Evolutionary conservation across 441 rosid species (phyloP), one percentile per base, ranked within the genome.

Genomic region (Viola pubescens): DNA sequence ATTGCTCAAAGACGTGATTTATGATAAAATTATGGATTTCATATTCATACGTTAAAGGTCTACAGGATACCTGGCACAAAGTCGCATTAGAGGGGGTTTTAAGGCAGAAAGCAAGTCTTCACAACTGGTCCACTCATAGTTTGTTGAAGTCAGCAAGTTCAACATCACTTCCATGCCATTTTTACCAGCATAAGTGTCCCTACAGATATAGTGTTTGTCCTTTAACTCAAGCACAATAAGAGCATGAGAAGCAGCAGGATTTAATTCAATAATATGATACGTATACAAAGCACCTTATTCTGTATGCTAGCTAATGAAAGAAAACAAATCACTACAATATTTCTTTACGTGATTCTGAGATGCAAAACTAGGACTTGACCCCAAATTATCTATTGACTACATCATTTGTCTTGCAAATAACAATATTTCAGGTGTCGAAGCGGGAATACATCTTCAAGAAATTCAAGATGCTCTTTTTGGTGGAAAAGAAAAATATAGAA

Each of bases 81-180:
- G 70, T 58, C 96, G 82, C 88, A 84, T 80, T 16, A 89, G 82
- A 68, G 85, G 82, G 48, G 81, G 76, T 75, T 82, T 77, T 64
- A 90, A 68, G 59, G 71, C 86, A 48, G 82, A 72, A 54, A 85
- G 74, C 61, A 79, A 26, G 54, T 72, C 73, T 39, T 74, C 68
- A 49, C 83, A 85, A 66, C 73, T 72, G 59, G 66, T 70, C 99
- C 96, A 88, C 26, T 87, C 80, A 14, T 68, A 63, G 53, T 64
- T 78, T 57, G 70, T 62, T 55, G 70, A 68, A 38, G 85, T 71
- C 56, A 90, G 77, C 67, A 86, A 59, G 52, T 78, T 77, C 69
- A 82, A 68, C 74, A 90, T 66, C 65, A 87, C 78, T 67, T 90
- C 95, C 79, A 82, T 79, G 60, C 97, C 96, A 71, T 70, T 79